Conservation (phyloP, 2,329 filamentous ascomycete genomes). For the Clathrospora elynae region DNA sequence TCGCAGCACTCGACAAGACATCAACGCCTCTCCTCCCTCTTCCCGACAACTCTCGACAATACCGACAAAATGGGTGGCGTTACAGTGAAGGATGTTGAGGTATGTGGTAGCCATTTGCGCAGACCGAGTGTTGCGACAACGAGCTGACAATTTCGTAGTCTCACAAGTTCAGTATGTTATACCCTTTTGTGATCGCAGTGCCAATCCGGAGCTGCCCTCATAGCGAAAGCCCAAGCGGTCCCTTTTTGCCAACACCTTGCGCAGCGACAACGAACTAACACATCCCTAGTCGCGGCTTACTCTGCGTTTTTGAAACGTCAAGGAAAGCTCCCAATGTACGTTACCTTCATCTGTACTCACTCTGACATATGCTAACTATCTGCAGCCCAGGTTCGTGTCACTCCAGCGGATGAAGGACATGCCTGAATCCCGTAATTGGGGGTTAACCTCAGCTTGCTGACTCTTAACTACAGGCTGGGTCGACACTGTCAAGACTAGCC, state of each 20-base stretch:
- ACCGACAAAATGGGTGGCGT: conserved; percentile 81
- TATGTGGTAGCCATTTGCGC: conserved; percentile 57
- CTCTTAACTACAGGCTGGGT: conserved; percentile 81
- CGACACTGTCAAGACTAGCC: conserved; percentile 97
- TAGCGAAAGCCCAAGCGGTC: no score
- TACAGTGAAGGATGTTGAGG: conserved; percentile 84
- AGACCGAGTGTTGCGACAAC: conserved; percentile 1
- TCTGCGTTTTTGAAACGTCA: conserved; percentile 90
- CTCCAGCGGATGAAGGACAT: conserved; percentile 48
- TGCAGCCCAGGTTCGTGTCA: conserved; percentile 69
- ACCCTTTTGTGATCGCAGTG: no score
- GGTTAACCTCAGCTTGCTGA: conserved; percentile 54
- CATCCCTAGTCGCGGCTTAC: conserved; percentile 73
- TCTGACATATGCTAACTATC: conserved; percentile 30
- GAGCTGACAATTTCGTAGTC: conserved; percentile 57
- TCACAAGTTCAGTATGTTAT: conserved; percentile 92
- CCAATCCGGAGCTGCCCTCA: no score
- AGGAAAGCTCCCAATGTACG: conserved; percentile 80
- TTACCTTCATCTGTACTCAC: conserved; percentile 5
- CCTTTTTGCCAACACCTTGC: neutral
- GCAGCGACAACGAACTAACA: conserved; percentile 15
- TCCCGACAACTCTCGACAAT: conserved; percentile 33
- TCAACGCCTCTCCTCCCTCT: conserved; percentile 22
- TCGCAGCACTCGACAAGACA: conserved; percentile 32
- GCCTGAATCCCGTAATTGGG: conserved; percentile 62